Conservation (phyloP, 495 filamentous ascomycete genomes). For the Penicillium arizonense region DNA sequence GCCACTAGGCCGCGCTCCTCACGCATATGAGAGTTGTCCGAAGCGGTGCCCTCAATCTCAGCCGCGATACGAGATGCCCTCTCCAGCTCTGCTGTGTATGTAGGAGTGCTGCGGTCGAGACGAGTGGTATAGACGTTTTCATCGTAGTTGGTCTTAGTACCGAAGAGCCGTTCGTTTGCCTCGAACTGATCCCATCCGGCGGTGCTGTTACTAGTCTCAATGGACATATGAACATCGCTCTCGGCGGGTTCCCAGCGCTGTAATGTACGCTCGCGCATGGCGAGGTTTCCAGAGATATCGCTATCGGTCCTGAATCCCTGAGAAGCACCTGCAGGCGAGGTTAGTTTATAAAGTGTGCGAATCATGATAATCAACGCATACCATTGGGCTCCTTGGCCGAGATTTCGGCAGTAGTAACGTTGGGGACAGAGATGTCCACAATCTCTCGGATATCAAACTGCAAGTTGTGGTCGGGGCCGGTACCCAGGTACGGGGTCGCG, state of each 20-base stretch:
- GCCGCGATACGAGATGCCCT: constrained; percentile 80
- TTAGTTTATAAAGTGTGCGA: background rate
- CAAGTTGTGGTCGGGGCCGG: constrained; percentile 67
- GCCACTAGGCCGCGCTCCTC: constrained; percentile 80
- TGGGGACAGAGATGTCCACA: constrained; percentile 60
- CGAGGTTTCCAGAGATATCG: constrained; percentile 77
- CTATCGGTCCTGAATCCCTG: constrained; percentile 79
- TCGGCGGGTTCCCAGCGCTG: constrained; percentile 82
- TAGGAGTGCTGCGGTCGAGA: constrained; percentile 78
- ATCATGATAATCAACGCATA: constrained; percentile 22
- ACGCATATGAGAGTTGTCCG: constrained; percentile 74
- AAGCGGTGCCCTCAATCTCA: constrained; percentile 76
- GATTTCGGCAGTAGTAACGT: constrained; percentile 49
- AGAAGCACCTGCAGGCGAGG: constrained; percentile 37
- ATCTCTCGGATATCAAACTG: constrained; percentile 78
- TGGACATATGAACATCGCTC: constrained; percentile 59
- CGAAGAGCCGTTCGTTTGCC: constrained; percentile 82
- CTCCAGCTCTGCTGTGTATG: constrained; percentile 72
- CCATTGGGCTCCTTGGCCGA: constrained; percentile 67
- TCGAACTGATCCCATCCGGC: constrained; percentile 92
- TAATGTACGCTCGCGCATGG: constrained; percentile 69
- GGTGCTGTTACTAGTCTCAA: constrained; percentile 54
- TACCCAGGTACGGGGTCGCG: constrained; percentile 56
- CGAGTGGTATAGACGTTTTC: constrained; percentile 92
- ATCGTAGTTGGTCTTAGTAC: constrained; percentile 81